Evolutionary conservation across 768 basidiomycete species (phyloP), one percentile per base, ranked within the genome.

Genomic region (Naganishia vishniacii): DNA sequence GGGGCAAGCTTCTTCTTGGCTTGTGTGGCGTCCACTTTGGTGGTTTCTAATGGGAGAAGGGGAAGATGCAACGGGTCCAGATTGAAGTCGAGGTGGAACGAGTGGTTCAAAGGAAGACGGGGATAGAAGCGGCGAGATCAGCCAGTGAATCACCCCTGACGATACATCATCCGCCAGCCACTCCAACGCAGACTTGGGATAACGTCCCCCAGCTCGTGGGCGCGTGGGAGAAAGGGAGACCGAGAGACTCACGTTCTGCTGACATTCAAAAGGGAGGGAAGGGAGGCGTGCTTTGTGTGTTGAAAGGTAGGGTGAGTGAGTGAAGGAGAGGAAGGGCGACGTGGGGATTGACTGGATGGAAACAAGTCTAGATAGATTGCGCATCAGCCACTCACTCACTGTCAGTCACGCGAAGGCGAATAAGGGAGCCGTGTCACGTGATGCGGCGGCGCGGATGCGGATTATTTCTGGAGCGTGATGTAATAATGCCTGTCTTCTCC

Each of bases 191-290:
- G n/a, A n/a, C n/a, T n/a, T n/a, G n/a, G n/a, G n/a, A n/a, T n/a
- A n/a, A n/a, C n/a, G n/a, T n/a, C n/a, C n/a, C n/a, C n/a, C n/a
- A n/a, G n/a, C n/a, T n/a, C n/a, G n/a, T n/a, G n/a, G n/a, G n/a
- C n/a, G n/a, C n/a, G n/a, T n/a, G n/a, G n/a, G n/a, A n/a, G n/a
- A n/a, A n/a, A n/a, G n/a, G n/a, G 5, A 45, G 26, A 23, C n/a
- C 48, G 47, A 62, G 34, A 46, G 29, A 40, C 76, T 62, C 48
- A 78, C 77, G 68, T 71, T 73, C 72, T 69, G 75, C 72, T 74
- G 73, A 76, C 75, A 75, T 75, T 71, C 70, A 77, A 73, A 64
- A 65, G 65, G 34, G 48, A 53, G 48, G 56, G 64, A 62, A 32
- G 47, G 25, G 23, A 47, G 20, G 26, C 34, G 51, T 29, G 18